These are phyloP conservation scores for Abrus pulchellus DNA, from an alignment of 306 rosid genomes.

Conservation along the genomic window DNA sequence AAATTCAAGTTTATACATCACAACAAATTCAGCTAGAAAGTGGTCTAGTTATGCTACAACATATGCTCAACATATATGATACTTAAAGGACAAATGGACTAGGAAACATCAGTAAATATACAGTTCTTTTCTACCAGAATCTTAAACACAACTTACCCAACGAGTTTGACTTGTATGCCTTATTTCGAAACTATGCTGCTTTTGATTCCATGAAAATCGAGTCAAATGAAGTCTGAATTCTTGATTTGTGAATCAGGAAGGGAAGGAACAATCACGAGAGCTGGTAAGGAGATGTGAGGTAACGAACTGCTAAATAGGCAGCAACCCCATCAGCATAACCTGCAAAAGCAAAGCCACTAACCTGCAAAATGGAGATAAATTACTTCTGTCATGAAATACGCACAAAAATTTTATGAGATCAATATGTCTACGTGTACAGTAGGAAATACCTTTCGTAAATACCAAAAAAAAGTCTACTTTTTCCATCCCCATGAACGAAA, in stretches of 20 bases:
- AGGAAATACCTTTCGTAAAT: slow-evolving; percentile 76
- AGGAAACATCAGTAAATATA: too few relatives aligned
- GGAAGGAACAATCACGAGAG: slow-evolving; percentile 73
- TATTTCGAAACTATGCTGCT: neutral
- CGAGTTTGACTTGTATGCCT: slow-evolving; percentile 9
- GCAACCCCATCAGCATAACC: slow-evolving; percentile 94
- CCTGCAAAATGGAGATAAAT: slow-evolving; percentile 59
- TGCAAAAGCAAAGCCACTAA: slow-evolving; percentile 91
- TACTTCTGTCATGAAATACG: neutral
- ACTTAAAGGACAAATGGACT: too few relatives aligned
- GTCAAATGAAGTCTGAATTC: slow-evolving; percentile 36
- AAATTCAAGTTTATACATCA: neutral
- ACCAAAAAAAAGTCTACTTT: slow-evolving; percentile 93
- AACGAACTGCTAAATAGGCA: slow-evolving; percentile 73
- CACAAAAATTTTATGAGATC: slow-evolving; percentile 13
- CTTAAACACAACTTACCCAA: neutral
- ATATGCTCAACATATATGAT: too few relatives aligned
- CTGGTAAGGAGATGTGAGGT: slow-evolving; percentile 68
- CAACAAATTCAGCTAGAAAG: neutral
- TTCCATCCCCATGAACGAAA: slow-evolving; percentile 98
- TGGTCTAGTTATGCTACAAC: too few relatives aligned
- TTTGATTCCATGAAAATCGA: slow-evolving; percentile 29
- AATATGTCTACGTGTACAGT: neutral
- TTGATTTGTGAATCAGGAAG: slow-evolving; percentile 61
- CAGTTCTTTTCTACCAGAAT: neutral